Percentiles rank a stretch among this genome's conserved stretches.
phyloP scores from a whole-genome alignment of 2,329 filamentous ascomycete species.

The Mariannaea sp. region DNA sequence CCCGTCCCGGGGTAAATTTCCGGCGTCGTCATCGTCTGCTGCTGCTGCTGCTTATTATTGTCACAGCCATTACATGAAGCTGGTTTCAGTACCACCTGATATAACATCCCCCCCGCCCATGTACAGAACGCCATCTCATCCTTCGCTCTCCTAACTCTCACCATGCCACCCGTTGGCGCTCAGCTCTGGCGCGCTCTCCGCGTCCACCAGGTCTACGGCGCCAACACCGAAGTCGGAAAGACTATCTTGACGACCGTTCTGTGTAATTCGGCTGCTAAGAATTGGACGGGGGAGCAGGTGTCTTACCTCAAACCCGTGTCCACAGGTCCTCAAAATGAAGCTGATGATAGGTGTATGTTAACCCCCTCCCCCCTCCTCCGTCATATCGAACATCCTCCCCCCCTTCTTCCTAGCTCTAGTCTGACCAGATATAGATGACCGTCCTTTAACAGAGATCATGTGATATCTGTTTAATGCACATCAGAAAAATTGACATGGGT shows the following conservation, averaged over 20 bases:
- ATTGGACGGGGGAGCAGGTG: slow-evolving; percentile 52
- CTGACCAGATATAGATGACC: slow-evolving; percentile 25
- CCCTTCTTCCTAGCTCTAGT: too few species aligned
- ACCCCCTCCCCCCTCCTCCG: fast-evolving
- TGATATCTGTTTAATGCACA: neutral
- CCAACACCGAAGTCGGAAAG: slow-evolving; percentile 85
- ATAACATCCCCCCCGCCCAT: too few species aligned
- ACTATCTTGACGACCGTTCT: slow-evolving; percentile 78
- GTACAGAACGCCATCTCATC: too few species aligned
- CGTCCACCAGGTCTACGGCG: slow-evolving; percentile 77
- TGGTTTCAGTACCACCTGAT: too few species aligned
- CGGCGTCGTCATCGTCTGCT: too few species aligned
- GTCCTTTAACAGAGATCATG: too few species aligned
- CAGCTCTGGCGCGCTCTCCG: slow-evolving; percentile 71
- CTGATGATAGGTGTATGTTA: slow-evolving; percentile 67
- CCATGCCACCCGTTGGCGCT: slow-evolving; percentile 57
- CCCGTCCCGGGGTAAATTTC: too few species aligned
- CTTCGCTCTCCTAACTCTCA: neutral
- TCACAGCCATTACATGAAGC: too few species aligned
- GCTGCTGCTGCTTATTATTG: too few species aligned
- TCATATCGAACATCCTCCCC: too few species aligned
- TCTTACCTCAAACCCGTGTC: slow-evolving; percentile 82
- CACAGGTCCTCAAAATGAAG: slow-evolving; percentile 71
- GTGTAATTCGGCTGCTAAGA: slow-evolving; percentile 62
- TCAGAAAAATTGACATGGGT: too few species aligned